phyloP scores from a whole-genome alignment of 495 filamentous ascomycete genomes.

The Bacidia gigantensis region DNA sequence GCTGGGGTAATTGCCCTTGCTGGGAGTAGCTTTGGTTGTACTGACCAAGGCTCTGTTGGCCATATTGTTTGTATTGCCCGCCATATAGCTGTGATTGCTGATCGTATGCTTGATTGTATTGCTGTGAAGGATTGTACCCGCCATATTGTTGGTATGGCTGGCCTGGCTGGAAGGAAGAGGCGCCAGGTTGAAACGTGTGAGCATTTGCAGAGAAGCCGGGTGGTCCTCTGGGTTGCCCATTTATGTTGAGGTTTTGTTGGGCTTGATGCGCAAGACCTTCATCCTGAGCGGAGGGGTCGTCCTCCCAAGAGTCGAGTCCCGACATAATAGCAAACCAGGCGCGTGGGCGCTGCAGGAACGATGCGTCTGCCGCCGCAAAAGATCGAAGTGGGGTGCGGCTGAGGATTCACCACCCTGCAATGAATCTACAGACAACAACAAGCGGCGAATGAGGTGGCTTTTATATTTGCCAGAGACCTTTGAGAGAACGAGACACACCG shows the following conservation, averaged over 20 bases:
- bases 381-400: no score
- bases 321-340: conserved; percentile 78
- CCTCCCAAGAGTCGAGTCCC: conserved; percentile 85
- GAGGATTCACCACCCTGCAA: no score
- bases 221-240: conserved; percentile 32
- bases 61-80: conserved; percentile 40
- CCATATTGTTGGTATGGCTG: conserved; percentile 41
- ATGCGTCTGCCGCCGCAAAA: no score
- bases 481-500: no score
- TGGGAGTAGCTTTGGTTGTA: conserved; percentile 46
- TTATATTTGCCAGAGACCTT: no score
- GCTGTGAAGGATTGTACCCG: conserved; percentile 26
- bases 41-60: conserved; percentile 37
- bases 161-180: conserved; percentile 63
- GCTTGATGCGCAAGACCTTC: conserved; percentile 70
- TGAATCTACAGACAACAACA: no score
- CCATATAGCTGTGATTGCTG: conserved; percentile 49
- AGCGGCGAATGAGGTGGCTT: no score
- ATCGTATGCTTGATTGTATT: conserved; percentile 30
- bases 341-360: no score
- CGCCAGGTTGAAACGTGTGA: conserved; percentile 66
- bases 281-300: conserved; percentile 79
- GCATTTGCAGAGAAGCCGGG: conserved; percentile 60
- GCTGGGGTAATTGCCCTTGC: conserved; percentile 40
- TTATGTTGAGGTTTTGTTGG: conserved; percentile 62